Conservation (phyloP, 2,329 filamentous ascomycete genomes). For the Madurella fahalii region DNA sequence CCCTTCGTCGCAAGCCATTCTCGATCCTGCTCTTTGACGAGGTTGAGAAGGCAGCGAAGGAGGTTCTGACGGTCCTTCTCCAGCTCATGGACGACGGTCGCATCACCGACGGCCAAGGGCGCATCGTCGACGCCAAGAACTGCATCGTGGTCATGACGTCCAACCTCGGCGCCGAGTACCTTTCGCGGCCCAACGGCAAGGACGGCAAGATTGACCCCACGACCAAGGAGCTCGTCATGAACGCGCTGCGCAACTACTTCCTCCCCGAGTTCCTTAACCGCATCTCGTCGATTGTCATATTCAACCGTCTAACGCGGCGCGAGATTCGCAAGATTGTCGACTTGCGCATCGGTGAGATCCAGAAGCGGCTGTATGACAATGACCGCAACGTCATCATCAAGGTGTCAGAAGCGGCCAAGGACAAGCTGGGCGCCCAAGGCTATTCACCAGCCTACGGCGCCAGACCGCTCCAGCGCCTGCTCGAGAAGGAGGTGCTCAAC, state of each 20-base stretch:
- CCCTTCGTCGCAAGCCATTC: slow-evolving; percentile 89
- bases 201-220: slow-evolving; percentile 83
- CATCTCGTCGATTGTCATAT: slow-evolving; percentile 94
- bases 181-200: slow-evolving; percentile 71
- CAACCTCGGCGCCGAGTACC: slow-evolving; percentile 90
- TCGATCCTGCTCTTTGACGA: slow-evolving; percentile 97
- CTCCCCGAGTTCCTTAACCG: slow-evolving; percentile 97
- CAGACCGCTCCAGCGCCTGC: slow-evolving; percentile 78
- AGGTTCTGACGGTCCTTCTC: slow-evolving; percentile 92
- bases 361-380: slow-evolving; percentile 83
- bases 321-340: slow-evolving; percentile 98
- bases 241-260: slow-evolving; percentile 89
- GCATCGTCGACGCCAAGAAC: slow-evolving; percentile 91
- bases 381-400: slow-evolving; percentile 79
- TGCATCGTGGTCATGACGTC: slow-evolving; percentile 99
- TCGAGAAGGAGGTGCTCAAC: slow-evolving; percentile 97
- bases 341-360: slow-evolving; percentile 79
- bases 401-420: slow-evolving; percentile 80
- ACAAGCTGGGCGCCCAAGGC: slow-evolving; percentile 85
- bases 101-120: slow-evolving; percentile 96
- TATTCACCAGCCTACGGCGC: slow-evolving; percentile 97
- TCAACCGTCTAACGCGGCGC: slow-evolving; percentile 85
- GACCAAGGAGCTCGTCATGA: slow-evolving; percentile 87
- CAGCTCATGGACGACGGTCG: slow-evolving; percentile 99
- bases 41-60: slow-evolving; percentile 97